Conservation (phyloP, 352 stramenopile species). For the Pythium plurisporium region DNA sequence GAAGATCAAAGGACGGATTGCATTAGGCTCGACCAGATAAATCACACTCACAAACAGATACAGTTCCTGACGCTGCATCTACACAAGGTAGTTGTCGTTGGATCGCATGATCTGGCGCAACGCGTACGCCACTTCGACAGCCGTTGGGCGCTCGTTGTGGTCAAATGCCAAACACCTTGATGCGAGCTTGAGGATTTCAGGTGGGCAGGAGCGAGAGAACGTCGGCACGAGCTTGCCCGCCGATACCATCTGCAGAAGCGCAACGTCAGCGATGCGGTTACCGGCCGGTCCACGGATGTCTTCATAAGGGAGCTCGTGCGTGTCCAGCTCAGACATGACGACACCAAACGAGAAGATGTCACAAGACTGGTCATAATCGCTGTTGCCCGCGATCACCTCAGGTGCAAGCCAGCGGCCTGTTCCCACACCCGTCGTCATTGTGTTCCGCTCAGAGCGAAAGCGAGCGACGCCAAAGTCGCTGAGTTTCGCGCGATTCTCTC, state of each 20-base stretch:
- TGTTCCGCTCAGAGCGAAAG: slow-evolving; percentile 14
- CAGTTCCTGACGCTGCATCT: background rate
- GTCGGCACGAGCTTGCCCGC: slow-evolving; percentile 25
- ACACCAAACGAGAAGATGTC: slow-evolving; percentile 27
- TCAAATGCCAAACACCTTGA: slow-evolving; percentile 30
- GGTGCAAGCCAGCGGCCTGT: slow-evolving; percentile 74
- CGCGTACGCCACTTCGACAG: slow-evolving; percentile 29
- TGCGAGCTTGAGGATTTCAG: slow-evolving; percentile 28
- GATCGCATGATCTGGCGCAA: slow-evolving; percentile 29
- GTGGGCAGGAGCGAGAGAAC: slow-evolving; percentile 26
- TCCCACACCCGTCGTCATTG: slow-evolving; percentile 62
- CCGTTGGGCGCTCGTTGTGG: slow-evolving; percentile 24
- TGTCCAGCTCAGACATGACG: slow-evolving; percentile 25
- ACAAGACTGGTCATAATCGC: slow-evolving; percentile 18
- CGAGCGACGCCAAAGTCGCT: slow-evolving; percentile 24
- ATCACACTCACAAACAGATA: background rate
- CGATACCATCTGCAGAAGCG: slow-evolving; percentile 40
- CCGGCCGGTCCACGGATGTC: slow-evolving; percentile 19
- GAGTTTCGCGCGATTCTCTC: slow-evolving; percentile 28
- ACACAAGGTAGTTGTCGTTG: slow-evolving; percentile 17
- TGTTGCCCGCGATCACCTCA: slow-evolving; percentile 44
- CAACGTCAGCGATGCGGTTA: slow-evolving; percentile 33
- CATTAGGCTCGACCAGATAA: background rate
- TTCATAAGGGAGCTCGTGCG: slow-evolving; percentile 22
- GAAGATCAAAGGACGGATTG: background rate